A percentile compares a stretch with the other conserved stretches of the same genome.
These are phyloP conservation scores for Cercis canadensis DNA, from an alignment of 306 rosid genomes.

Conservation along the genomic window DNA sequence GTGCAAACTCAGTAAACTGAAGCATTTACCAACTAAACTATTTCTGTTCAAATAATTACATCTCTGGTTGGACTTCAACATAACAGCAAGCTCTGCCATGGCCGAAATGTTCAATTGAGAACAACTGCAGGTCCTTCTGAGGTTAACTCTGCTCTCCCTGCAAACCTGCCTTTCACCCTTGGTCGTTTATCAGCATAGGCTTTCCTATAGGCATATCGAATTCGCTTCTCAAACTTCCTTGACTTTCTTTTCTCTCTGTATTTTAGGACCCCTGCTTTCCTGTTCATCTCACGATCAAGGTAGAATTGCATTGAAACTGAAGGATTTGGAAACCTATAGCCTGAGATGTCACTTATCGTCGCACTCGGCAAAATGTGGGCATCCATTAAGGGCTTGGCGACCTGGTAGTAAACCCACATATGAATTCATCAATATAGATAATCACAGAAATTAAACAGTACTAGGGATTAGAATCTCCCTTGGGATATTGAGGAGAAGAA, in stretches of 20 bases:
- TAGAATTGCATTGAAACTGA: slow-evolving; percentile 24
- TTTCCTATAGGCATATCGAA: slow-evolving; percentile 20
- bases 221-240: slow-evolving; percentile 28
- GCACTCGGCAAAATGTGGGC: slow-evolving; percentile 3
- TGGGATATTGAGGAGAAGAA: slow-evolving; percentile 11
- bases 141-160: slow-evolving; percentile 10
- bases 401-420: neutral
- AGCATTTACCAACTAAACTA: no score
- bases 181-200: slow-evolving; percentile 32
- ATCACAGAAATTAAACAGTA: neutral
- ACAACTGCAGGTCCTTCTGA: neutral
- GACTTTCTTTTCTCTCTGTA: slow-evolving; percentile 33
- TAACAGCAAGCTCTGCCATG: neutral
- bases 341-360: neutral
- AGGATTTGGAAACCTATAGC: neutral
- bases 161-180: slow-evolving; percentile 22
- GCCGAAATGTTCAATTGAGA: slow-evolving; percentile 1
- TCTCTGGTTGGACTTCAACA: neutral
- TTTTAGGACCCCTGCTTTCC: slow-evolving; percentile 29
- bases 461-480: slow-evolving; percentile 6
- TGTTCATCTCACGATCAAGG: slow-evolving; percentile 12
- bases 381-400: neutral
- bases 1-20: no score
- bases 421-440: neutral
- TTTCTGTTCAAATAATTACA: no score